Percentiles rank a stretch among this genome's conserved stretches.
phyloP scores from a whole-genome alignment of 305 asterid genomes.

The Rubia peregrina region DNA sequence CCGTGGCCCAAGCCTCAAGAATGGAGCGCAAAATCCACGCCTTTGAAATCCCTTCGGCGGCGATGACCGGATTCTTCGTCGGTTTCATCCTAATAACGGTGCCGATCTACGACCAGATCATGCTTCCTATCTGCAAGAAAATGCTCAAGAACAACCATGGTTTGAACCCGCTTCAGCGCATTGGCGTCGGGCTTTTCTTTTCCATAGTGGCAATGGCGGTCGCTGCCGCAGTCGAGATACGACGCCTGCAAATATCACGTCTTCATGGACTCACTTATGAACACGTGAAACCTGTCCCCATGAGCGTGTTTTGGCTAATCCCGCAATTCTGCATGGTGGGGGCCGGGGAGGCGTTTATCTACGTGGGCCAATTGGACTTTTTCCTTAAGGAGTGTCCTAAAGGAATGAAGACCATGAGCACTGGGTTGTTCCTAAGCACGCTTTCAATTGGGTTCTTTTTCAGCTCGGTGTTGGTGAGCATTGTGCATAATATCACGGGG shows the following conservation, averaged over 20 bases:
- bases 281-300: slow-evolving; percentile 26
- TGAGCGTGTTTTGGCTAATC: slow-evolving; percentile 53
- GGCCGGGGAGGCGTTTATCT: slow-evolving; percentile 79
- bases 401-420: slow-evolving; percentile 87
- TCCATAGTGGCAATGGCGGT: slow-evolving; percentile 52
- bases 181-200: slow-evolving; percentile 41
- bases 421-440: slow-evolving; percentile 49
- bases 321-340: slow-evolving; percentile 75
- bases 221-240: slow-evolving; percentile 54
- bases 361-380: slow-evolving; percentile 84
- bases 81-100: slow-evolving; percentile 52
- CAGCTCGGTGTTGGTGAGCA: slow-evolving; percentile 50
- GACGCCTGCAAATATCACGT: slow-evolving; percentile 37
- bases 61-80: slow-evolving; percentile 66
- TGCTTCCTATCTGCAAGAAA: slow-evolving; percentile 38
- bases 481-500: slow-evolving; percentile 48
- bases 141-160: slow-evolving; percentile 44
- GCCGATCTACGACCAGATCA: slow-evolving; percentile 46
- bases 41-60: slow-evolving; percentile 66
- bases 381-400: slow-evolving; percentile 69
- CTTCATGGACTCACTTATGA: slow-evolving; percentile 32
- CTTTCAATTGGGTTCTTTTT: slow-evolving; percentile 68
- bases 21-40: slow-evolving; percentile 45
- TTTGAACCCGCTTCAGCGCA: slow-evolving; percentile 57
- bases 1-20: slow-evolving; percentile 71